Conservation (phyloP, 2,329 filamentous ascomycete genomes). For the Bretziella fagacearum region DNA sequence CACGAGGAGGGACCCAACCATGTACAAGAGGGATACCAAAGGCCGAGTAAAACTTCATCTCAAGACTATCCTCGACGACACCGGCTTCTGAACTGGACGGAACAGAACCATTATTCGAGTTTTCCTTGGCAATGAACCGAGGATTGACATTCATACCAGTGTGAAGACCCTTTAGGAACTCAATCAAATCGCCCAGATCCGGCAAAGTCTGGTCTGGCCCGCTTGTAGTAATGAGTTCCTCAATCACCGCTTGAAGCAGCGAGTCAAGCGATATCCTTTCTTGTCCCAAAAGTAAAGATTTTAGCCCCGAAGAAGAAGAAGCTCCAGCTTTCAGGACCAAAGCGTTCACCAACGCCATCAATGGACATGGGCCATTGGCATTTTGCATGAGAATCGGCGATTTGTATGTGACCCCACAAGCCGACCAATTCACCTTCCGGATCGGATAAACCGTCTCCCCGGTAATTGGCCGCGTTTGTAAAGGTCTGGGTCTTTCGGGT, state of each 20-base stretch:
- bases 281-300: not conserved
- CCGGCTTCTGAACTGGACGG: not conserved
- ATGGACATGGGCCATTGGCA: slow-evolving; percentile 80
- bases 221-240: slow-evolving; percentile 72
- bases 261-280: not conserved
- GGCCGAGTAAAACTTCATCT: slow-evolving; percentile 81
- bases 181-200: slow-evolving; percentile 74
- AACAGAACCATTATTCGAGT: slow-evolving; percentile 39
- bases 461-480: slow-evolving; percentile 13
- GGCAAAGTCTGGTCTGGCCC: slow-evolving; percentile 50
- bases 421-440: slow-evolving; percentile 77
- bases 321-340: slow-evolving; percentile 45
- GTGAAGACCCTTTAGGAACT: slow-evolving; percentile 72
- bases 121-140: slow-evolving; percentile 49
- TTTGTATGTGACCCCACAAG: slow-evolving; percentile 50
- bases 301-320: slow-evolving; percentile 44
- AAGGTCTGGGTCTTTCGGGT: not conserved
- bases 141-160: slow-evolving; percentile 99
- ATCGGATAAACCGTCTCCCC: slow-evolving; percentile 70
- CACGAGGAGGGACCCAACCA: slow-evolving; percentile 66
- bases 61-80: slow-evolving; percentile 62
- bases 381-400: slow-evolving; percentile 88
- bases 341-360: slow-evolving; percentile 86
- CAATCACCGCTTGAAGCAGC: slow-evolving; percentile 75
- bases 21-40: slow-evolving; percentile 83